Evolutionary conservation across 2,329 filamentous ascomycete genomes (phyloP), one percentile per base, ranked within the genome.

Genomic region (Penicillium griseofulvum): DNA sequence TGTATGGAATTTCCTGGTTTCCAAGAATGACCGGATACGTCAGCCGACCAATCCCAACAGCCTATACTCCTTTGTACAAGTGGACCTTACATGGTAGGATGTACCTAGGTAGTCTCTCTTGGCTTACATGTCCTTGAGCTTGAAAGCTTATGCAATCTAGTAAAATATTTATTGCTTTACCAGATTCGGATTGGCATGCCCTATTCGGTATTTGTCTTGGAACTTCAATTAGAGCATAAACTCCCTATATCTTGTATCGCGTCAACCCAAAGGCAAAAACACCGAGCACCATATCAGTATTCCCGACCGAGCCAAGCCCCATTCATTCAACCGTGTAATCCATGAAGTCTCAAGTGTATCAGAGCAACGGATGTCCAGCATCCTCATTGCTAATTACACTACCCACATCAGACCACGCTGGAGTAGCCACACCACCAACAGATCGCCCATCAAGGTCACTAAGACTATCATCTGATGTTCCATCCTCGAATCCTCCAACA

Each of bases 381-480:
- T 77, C 73, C 51, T 76, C 72, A 34, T 68, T 68, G 62, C 75
- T 77, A 26, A 76, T 61, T 46, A 76, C 74, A 56, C 75, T 78
- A 14, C 74, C 75, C 41, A 78, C 65, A 51, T 78, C 75, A 34
- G 75, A 77, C 75, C 75, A 78, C 43, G 68, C 67, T 16, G 75
- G 74, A 22, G 75, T 78, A 54, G 64, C 61, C 38, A 66, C 56
- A 10, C 70, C 69, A n/a, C 64, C 68, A 31, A 64, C 58, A 4
- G 68, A 66, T 11, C 60, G 65, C 39, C n/a, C 59, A 24, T 64
- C 74, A 49, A 74, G 50, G 19, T 76, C 74, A 57, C 74, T 77
- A 52, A 76, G 47, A 3, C 70, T 74, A 31, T 69, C 74, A 51
- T 76, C 73, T 1, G 74, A 75, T 8, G 65, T 66, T 16, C 39